Base-by-base conservation (phyloP, 306 rosid species). In the Phaseolus lunatus region DNA sequence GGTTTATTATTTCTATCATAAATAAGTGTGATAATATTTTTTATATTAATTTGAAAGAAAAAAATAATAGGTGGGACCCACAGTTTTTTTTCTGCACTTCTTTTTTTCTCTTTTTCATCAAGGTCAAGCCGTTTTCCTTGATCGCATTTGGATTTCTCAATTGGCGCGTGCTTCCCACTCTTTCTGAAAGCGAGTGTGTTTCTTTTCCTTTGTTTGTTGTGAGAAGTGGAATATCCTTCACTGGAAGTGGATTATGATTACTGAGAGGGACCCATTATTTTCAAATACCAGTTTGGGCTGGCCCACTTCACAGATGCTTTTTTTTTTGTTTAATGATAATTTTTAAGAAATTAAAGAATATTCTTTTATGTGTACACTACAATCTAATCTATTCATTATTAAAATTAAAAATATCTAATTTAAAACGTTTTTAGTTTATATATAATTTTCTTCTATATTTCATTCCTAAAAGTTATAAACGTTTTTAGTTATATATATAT, bases 31-130 rank as follows among this genome's bases (percentile, higher is more conserved):
- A n/a, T n/a, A n/a, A n/a, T n/a, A n/a, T n/a, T n/a, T n/a, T n/a
- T n/a, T n/a, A n/a, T n/a, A n/a, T n/a, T n/a, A n/a, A n/a, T n/a
- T n/a, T n/a, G n/a, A n/a, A n/a, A n/a, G 62, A 58, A 12, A 56
- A 33, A 29, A 59, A 59, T 58, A 22, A 59, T 39, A 58, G 66
- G 66, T 27, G 66, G 66, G 41, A 39, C 90, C 97, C 80, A 3
- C 44, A 1, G 16, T 90, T 93, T 83, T 83, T 84, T 86, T 88
- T 82, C 85, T 92, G 83, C 94, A 85, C 63, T 69, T 66, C 83
- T 80, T 82, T 87, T 89, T 52, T 23, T 22, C 56, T 74, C 81
- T 59, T 59, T 43, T 39, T 70, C 66, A n/a, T 68, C 72, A 29
- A 39, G 78, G 76, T 75, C 78, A 63, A 67, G 81, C 82, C 77